Conservation (phyloP, 192 early-diverging fungal genomes). For the Mortierella antarctica region DNA sequence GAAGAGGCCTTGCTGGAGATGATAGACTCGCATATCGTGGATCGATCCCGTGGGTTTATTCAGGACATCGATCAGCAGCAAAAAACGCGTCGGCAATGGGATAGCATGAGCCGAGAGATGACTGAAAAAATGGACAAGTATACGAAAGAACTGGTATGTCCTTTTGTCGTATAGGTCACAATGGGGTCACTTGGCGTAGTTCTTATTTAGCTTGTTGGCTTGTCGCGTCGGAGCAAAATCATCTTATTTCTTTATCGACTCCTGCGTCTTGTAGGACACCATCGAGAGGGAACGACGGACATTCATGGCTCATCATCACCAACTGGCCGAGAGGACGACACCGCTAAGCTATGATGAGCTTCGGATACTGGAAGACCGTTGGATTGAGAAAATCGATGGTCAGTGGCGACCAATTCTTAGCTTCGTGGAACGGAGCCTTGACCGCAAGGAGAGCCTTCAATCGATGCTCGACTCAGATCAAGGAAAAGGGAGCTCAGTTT, state of each 20-base stretch:
- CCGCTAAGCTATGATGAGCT: constrained; percentile 4
- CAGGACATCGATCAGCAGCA: constrained; percentile 8
- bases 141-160: constrained; percentile 24
- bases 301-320: constrained; percentile 9
- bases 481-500: neutral
- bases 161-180: neutral
- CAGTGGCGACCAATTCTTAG: constrained; percentile 31
- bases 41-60: neutral
- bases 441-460: constrained; percentile 4
- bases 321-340: neutral
- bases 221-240: neutral
- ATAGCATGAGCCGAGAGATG: constrained; percentile 6
- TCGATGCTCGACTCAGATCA: neutral
- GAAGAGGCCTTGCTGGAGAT: constrained; percentile 5
- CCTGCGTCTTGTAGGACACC: neutral
- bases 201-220: too few relatives aligned
- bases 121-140: neutral
- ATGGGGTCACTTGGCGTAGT: neutral
- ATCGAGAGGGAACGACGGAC: constrained; percentile 13
- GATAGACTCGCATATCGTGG: constrained; percentile 17
- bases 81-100: constrained; percentile 7
- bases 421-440: constrained; percentile 14
- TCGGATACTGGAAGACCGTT: constrained; percentile 14
- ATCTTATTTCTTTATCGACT: neutral
- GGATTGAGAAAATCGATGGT: constrained; percentile 21